phyloP scores from a whole-genome alignment of 1,284 basidiomycete genomes.

The Ustilago bromivora region DNA sequence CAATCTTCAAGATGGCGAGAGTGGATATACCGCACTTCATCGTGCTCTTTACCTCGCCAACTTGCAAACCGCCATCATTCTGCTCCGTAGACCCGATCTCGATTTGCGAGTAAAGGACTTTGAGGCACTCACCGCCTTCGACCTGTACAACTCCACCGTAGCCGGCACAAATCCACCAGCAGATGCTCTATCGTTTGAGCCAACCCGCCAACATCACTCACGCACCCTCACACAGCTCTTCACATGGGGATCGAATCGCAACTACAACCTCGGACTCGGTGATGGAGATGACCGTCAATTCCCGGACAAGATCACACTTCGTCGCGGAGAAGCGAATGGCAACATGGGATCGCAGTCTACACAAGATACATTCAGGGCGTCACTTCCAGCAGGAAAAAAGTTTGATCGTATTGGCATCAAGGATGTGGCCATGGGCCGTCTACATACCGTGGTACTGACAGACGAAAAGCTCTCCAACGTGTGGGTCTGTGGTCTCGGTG shows the following conservation, averaged over 20 bases:
- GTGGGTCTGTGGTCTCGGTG: slow-evolving; percentile 65
- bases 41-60: slow-evolving; percentile 90
- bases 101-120: slow-evolving; percentile 83
- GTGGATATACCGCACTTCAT: slow-evolving; percentile 89
- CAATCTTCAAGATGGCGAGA: slow-evolving; percentile 78
- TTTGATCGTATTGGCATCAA: slow-evolving; percentile 60
- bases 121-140: slow-evolving; percentile 92
- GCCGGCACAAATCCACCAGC: slow-evolving; percentile 59
- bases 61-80: slow-evolving; percentile 79
- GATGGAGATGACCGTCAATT: slow-evolving; percentile 82
- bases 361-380: slow-evolving; percentile 23
- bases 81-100: slow-evolving; percentile 81
- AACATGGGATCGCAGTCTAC: slow-evolving; percentile 16
- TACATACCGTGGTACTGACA: slow-evolving; percentile 65
- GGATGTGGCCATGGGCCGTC: slow-evolving; percentile 63
- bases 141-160: slow-evolving; percentile 81
- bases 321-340: slow-evolving; percentile 3
- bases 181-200: slow-evolving; percentile 36
- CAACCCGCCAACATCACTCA: slow-evolving; percentile 22
- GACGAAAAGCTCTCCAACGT: slow-evolving; percentile 64
- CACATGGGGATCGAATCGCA: slow-evolving; percentile 89
- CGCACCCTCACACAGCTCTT: slow-evolving; percentile 75
- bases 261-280: slow-evolving; percentile 78
- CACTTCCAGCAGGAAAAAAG: slow-evolving; percentile 48
- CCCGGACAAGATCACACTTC: slow-evolving; percentile 82